These are phyloP conservation scores for Didymella exigua DNA, from an alignment of 2,329 filamentous ascomycete genomes.

Conservation along the genomic window DNA sequence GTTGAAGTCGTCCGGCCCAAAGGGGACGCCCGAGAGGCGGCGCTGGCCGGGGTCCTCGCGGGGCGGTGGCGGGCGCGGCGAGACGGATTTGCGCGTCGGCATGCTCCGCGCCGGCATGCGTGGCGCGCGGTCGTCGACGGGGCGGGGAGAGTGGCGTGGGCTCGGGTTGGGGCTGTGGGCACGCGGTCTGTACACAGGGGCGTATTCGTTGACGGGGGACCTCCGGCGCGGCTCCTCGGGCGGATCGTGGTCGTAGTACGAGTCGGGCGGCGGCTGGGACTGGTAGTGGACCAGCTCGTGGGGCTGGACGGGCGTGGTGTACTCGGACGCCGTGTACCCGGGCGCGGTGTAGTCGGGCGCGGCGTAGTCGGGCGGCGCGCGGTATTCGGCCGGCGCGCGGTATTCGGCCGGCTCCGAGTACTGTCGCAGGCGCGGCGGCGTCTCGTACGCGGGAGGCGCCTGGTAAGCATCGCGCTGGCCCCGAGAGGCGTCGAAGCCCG, in stretches of 20 bases:
- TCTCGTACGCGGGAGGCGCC: constrained; percentile 26
- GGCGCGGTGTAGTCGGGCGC: too few relatives aligned
- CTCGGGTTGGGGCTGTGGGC: constrained; percentile 51
- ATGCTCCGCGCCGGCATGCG: constrained; percentile 54
- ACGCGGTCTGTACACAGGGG: constrained; percentile 51
- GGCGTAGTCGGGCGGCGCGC: constrained; percentile 43
- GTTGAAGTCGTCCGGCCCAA: constrained; percentile 77
- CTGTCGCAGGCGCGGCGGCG: constrained; percentile 33
- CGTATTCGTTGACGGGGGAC: constrained; percentile 48
- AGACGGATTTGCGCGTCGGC: constrained; percentile 72
- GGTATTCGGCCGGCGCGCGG: constrained; percentile 40
- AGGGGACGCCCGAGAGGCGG: constrained; percentile 67
- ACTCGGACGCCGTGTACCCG: too few relatives aligned
- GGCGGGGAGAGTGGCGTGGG: constrained; percentile 34
- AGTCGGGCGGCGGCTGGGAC: constrained; percentile 41
- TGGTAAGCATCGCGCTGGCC: constrained; percentile 9
- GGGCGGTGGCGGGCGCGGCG: constrained; percentile 65
- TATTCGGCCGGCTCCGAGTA: constrained; percentile 45
- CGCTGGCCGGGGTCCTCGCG: constrained; percentile 51
- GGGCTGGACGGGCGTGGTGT: constrained; percentile 37
- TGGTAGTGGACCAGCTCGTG: constrained; percentile 40
- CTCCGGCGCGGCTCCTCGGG: constrained; percentile 44
- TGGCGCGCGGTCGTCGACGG: constrained; percentile 43
- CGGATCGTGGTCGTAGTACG: constrained; percentile 52
- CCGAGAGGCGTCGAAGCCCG: constrained; percentile 37